Conservation (phyloP, 108 stramenopile genomes). For the Cyclotella baltica region DNA sequence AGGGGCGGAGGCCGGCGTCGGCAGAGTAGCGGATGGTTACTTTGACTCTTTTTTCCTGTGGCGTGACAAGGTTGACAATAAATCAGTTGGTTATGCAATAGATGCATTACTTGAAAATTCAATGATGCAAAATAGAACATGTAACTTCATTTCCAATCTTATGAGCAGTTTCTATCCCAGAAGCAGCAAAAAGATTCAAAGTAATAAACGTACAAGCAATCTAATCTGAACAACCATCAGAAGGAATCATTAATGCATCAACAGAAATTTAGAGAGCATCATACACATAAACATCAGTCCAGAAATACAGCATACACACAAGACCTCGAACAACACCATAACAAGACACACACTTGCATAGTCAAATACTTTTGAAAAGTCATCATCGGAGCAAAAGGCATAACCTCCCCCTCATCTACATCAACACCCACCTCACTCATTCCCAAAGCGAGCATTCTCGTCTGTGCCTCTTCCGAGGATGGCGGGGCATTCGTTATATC, state of each 20-base stretch:
- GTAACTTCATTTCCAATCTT: no score
- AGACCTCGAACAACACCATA: neutral
- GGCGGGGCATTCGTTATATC: neutral
- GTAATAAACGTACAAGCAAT: no score
- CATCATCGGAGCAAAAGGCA: conserved; percentile 55
- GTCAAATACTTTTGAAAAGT: conserved; percentile 71
- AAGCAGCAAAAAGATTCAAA: no score
- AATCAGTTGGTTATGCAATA: neutral
- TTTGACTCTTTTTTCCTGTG: conserved; percentile 69
- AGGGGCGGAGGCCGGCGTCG: conserved; percentile 69
- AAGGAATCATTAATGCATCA: no score
- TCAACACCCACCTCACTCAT: conserved; percentile 8
- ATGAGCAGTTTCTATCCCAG: no score
- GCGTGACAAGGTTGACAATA: conserved; percentile 6
- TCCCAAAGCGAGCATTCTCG: neutral
- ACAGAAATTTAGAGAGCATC: no score
- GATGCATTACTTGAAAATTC: neutral
- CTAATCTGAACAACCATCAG: no score
- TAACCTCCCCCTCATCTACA: conserved; percentile 3
- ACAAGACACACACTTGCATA: conserved; percentile 65
- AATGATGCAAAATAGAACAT: no score
- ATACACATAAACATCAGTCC: no score
- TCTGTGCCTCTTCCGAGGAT: neutral
- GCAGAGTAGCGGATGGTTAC: conserved; percentile 79
- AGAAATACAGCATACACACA: neutral